phyloP scores from a whole-genome alignment of 306 rosid species.

The Lagenaria siceraria region DNA sequence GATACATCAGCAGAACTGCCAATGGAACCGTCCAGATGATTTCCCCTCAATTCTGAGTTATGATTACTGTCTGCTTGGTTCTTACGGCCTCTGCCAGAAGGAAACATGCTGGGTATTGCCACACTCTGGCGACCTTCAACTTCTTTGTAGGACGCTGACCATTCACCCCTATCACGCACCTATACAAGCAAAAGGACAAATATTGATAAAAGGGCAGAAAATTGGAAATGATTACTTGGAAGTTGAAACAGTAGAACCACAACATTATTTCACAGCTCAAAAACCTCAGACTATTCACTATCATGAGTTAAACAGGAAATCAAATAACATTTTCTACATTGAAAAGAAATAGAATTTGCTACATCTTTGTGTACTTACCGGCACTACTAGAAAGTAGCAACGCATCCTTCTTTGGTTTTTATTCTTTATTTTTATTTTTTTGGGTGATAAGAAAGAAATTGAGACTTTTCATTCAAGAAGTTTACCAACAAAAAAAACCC shows the following conservation, averaged over 20 bases:
- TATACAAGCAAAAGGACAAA: slow-evolving; percentile 25
- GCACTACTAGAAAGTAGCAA: background rate
- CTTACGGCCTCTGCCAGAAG: slow-evolving; percentile 50
- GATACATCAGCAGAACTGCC: slow-evolving; percentile 31
- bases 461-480: background rate
- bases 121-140: slow-evolving; percentile 52
- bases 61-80: slow-evolving; percentile 18
- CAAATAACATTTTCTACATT: background rate
- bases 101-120: slow-evolving; percentile 69
- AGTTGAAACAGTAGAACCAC: background rate
- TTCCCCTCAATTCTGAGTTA: slow-evolving; percentile 24
- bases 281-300: background rate
- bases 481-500: background rate
- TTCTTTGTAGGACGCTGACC: slow-evolving; percentile 58
- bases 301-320: background rate
- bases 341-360: background rate
- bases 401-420: background rate
- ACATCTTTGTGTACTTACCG: background rate
- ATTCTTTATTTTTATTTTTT: background rate
- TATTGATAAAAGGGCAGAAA: background rate
- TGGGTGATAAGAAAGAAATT: background rate
- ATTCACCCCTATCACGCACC: slow-evolving; percentile 72
- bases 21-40: slow-evolving; percentile 19
- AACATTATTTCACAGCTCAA: background rate
- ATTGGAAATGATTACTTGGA: background rate